Conservation (phyloP, 2,329 filamentous ascomycete species). For the Calonectria naviculata region DNA sequence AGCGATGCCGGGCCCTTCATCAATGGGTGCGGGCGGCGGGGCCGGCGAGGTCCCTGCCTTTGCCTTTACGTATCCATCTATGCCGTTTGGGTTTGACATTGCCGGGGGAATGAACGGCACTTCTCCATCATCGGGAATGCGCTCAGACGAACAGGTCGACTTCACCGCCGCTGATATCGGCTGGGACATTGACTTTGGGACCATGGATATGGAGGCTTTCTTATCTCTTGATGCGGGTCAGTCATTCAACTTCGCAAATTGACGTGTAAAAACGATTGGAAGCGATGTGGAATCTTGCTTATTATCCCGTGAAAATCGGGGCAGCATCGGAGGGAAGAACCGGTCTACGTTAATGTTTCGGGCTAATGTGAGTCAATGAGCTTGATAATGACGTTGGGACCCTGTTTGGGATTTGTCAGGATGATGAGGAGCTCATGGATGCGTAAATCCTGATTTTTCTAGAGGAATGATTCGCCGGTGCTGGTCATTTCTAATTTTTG, state of each 20-base stretch:
- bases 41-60: constrained; percentile 33
- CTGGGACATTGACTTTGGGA: constrained; percentile 45
- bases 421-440: not conserved
- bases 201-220: constrained; percentile 47
- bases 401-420: constrained; percentile 13
- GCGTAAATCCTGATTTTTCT: not conserved
- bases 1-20: constrained; percentile 31
- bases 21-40: constrained; percentile 17
- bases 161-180: constrained; percentile 44
- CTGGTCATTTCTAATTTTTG: constrained; percentile 1
- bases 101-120: constrained; percentile 34
- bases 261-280: not conserved
- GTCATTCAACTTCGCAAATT: constrained; percentile 38
- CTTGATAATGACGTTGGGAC: constrained; percentile 12
- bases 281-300: not conserved
- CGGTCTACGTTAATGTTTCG: not conserved
- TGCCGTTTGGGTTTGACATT: constrained; percentile 42
- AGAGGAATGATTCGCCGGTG: constrained; percentile 11
- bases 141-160: constrained; percentile 38
- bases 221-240: constrained; percentile 44
- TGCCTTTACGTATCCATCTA: constrained; percentile 42
- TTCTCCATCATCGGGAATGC: constrained; percentile 29
- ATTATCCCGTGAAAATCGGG: not conserved
- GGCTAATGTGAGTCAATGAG: not conserved
- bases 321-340: not conserved